Evolutionary conservation across 345 rosid species (phyloP).

Genomic region (Sisymbrium altissimum): DNA sequence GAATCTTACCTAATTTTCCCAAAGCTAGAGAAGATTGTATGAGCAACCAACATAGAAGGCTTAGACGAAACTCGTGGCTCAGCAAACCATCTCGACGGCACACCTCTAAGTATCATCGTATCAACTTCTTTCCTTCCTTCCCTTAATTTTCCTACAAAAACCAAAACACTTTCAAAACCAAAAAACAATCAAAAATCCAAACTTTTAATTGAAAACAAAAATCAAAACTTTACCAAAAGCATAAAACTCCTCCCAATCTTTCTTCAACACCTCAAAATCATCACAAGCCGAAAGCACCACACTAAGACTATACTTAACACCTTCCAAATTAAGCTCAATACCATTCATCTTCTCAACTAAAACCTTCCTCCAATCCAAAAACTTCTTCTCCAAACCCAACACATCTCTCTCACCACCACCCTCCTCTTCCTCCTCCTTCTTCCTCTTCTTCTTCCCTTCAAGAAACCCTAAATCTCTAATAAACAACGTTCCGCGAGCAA

Average conservation of each 20-base stretch:
- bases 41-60: slow-evolving; percentile 89
- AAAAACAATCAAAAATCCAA: too few relatives aligned
- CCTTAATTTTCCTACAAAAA: slow-evolving; percentile 51
- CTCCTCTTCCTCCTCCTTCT: slow-evolving; percentile 19
- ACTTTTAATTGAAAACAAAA: not conserved
- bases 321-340: slow-evolving; percentile 79
- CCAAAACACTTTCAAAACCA: too few relatives aligned
- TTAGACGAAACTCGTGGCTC: slow-evolving; percentile 94
- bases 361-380: slow-evolving; percentile 74
- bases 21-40: slow-evolving; percentile 75
- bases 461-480: slow-evolving; percentile 83
- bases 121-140: slow-evolving; percentile 71
- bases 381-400: slow-evolving; percentile 47
- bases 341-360: slow-evolving; percentile 75
- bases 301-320: slow-evolving; percentile 61
- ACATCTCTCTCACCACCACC: slow-evolving; percentile 37
- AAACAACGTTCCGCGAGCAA: slow-evolving; percentile 63
- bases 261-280: slow-evolving; percentile 70
- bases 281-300: slow-evolving; percentile 57
- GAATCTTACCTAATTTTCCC: slow-evolving; percentile 74
- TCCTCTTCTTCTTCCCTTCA: slow-evolving; percentile 28
- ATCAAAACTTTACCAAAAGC: slow-evolving; percentile 52
- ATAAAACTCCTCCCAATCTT: slow-evolving; percentile 69
- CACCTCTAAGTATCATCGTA: slow-evolving; percentile 65
- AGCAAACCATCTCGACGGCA: slow-evolving; percentile 93